Conservation (phyloP, 2,329 filamentous ascomycete species). For the Torrubiellomyces zombiae region DNA sequence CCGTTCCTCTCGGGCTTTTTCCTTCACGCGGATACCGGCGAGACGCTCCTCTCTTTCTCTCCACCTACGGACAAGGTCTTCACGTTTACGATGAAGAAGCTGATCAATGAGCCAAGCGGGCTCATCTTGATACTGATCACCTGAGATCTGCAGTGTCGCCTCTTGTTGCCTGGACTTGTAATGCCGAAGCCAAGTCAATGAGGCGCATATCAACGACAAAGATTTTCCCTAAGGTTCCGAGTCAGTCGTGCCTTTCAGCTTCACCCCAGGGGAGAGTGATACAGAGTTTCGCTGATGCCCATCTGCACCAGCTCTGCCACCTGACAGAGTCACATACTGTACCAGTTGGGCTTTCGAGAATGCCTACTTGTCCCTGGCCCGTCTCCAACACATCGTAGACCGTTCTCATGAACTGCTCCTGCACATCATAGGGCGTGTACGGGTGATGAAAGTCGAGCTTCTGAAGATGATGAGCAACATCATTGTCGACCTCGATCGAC, state of each 20-base stretch:
- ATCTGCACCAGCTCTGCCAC: background rate
- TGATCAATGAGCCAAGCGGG: conserved; percentile 76
- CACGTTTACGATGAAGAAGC: conserved; percentile 49
- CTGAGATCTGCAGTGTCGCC: conserved; percentile 28
- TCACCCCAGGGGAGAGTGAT: too few species aligned
- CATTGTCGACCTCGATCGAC: too few species aligned
- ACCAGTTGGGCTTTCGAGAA: conserved; percentile 88
- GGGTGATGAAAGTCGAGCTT: conserved; percentile 65
- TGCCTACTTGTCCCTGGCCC: conserved; percentile 59
- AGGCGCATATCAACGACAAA: conserved; percentile 74
- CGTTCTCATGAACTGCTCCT: conserved; percentile 72
- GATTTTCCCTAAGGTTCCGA: conserved; percentile 89
- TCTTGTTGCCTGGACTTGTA: conserved; percentile 50
- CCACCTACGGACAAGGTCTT: conserved; percentile 48
- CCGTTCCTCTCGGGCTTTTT: conserved; percentile 37
- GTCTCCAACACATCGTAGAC: conserved; percentile 62
- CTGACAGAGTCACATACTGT: conserved; percentile 30
- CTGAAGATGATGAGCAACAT: conserved; percentile 8
- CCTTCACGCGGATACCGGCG: conserved; percentile 45
- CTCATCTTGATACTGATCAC: conserved; percentile 41
- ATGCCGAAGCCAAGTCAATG: conserved; percentile 78
- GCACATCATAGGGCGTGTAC: conserved; percentile 74
- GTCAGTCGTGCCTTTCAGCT: conserved; percentile 3
- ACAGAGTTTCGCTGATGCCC: background rate
- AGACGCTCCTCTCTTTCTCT: conserved; percentile 61